Evolutionary conservation across 305 asterid genomes (phyloP), one percentile per base, ranked within the genome.

Genomic region (Salvia sclarea): DNA sequence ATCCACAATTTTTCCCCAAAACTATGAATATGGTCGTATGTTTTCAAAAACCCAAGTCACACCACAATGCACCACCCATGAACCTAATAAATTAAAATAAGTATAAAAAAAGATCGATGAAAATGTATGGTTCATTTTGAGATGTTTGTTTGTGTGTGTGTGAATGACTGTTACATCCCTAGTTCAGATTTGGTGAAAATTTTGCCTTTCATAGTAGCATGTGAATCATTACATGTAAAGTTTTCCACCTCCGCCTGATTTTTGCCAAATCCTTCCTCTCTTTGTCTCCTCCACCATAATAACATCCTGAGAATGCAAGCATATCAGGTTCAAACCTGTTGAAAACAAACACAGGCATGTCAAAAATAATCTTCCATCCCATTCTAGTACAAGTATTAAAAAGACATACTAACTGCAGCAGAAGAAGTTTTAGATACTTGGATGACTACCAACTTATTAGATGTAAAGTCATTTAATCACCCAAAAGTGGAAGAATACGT

Each of bases 301-400:
- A 94, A 65, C 99, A 94, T 78, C 99, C 97, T 33, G 99, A 91
- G 88, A 94, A 94, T 68, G 99, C 99, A 80, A 94, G 97, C 97
- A 91, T 94, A 78, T 94, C 99, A 68, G 99, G 97, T 82, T 91
- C 99, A 75, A 87, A 94, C 90, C 99, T 94, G 93, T 58, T 68
- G 65, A 59, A 33, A 60, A 64, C 58, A 58, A 80, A 58, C 66
- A 71, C 35, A 62, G 49, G 14, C 53, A 53, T 43, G 13, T 63
- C 40, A 73, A 66, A 57, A 52, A 47, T 24, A 62, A 59, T 74
- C 69, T 56, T 13, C 28, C 17, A 53, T 43, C 61, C 31, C 53
- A 13, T 35, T 59, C 30, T 49, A 44, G 45, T 63, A 59, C 30
- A 64, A 13, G 55, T 21, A 63, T 24, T 52, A 35, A 66, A 50